Evolutionary conservation across 1,284 basidiomycete genomes (phyloP), one percentile per base, ranked within the genome.

Genomic region (Irpex sp.): DNA sequence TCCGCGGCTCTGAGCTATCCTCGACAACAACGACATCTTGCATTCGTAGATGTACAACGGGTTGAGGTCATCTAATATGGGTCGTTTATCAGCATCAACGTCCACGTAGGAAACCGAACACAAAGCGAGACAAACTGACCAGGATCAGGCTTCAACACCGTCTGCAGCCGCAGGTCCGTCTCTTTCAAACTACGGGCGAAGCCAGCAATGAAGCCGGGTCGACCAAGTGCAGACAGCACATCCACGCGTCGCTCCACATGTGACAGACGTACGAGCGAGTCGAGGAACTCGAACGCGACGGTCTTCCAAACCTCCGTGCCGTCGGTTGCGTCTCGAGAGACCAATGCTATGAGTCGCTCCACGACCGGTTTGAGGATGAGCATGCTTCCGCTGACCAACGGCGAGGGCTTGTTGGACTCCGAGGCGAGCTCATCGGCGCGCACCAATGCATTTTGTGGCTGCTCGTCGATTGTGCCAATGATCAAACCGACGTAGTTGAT

Each of bases 271-370:
- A 89, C 82, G 8, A 96, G 79, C 9, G 91, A 85, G 73, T 96
- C 92, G 58, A 97, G 80, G 4, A 94, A 80, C 78, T 94, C 92
- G 73, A 96, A 97, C 17, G 93, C 91, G 34, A 96, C 88, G 17
- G 96, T 97, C 78, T 96, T 94, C 96, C 96, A 98, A 0, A 98
- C 93, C 73, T 98, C 96, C 36, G 91, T 88, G 8, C 95, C 96
- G 69, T 98, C 96, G 63, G 96, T 91, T 0, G 95, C 96, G 73
- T 99, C 97, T 17, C 94, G 84, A 44, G 93, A 89, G 34, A 98
- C 81, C n/a, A 88, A 81, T 0, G 87, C 78, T 0, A 96, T 81
- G 19, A 99, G 78, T 3, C 91, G 84, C 64, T 97, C 96, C 62
- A 87, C 80, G 37, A 85, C 77, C 26, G 78, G 76, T 72, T 88